Conservation (phyloP, 495 filamentous ascomycete species). For the Clavariopsis aquatica region DNA sequence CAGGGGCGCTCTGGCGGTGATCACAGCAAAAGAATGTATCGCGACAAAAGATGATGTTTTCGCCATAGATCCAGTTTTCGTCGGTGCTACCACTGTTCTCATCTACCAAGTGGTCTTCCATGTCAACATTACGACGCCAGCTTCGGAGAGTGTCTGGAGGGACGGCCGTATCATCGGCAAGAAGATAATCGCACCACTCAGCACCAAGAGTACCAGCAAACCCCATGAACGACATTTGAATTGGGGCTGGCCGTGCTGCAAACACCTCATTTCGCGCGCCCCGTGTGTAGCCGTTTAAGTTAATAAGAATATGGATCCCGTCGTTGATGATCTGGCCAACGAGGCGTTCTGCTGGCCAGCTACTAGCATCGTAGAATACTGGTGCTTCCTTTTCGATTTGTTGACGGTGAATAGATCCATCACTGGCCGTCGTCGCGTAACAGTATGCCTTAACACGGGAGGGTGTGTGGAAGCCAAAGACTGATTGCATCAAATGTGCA, state of each 20-base stretch:
- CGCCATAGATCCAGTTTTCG: slow-evolving; percentile 89
- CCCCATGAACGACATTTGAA: slow-evolving; percentile 99
- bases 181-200: slow-evolving; percentile 98
- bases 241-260: slow-evolving; percentile 88
- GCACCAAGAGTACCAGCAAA: slow-evolving; percentile 96
- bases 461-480: slow-evolving; percentile 87
- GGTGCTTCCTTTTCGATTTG: slow-evolving; percentile 96
- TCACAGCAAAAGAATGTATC: slow-evolving; percentile 99
- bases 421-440: slow-evolving; percentile 94
- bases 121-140: slow-evolving; percentile 67
- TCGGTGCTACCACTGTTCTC: slow-evolving; percentile 63
- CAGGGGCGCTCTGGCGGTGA: slow-evolving; percentile 88
- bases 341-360: slow-evolving; percentile 80
- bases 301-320: slow-evolving; percentile 93
- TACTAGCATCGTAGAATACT: slow-evolving; percentile 84
- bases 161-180: slow-evolving; percentile 86
- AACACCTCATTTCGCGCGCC: slow-evolving; percentile 98
- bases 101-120: slow-evolving; percentile 71
- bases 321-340: slow-evolving; percentile 92
- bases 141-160: slow-evolving; percentile 79
- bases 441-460: slow-evolving; percentile 79
- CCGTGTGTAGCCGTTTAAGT: slow-evolving; percentile 95
- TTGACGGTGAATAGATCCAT: slow-evolving; percentile 85
- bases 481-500: slow-evolving; percentile 97
- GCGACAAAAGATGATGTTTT: slow-evolving; percentile 93